Evolutionary conservation across 352 stramenopile species (phyloP).

Genomic region (Globisporangium lucens): DNA sequence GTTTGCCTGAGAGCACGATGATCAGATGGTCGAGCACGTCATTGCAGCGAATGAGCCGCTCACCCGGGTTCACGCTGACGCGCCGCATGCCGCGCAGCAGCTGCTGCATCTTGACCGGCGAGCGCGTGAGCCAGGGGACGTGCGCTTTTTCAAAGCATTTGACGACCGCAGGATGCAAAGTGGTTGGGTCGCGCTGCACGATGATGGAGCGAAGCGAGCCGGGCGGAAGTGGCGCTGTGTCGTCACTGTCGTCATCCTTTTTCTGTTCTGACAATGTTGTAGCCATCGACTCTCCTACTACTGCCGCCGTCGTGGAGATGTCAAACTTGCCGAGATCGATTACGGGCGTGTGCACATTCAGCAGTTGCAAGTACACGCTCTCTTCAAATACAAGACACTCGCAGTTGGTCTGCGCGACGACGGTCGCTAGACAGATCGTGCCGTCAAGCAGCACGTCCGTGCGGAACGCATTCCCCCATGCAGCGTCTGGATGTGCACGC

Average conservation of each 20-base stretch:
- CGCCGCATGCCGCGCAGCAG: constrained; percentile 33
- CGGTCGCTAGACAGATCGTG: constrained; percentile 40
- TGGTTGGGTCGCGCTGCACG: constrained; percentile 1
- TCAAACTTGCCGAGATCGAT: constrained; percentile 27
- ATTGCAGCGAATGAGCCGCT: constrained; percentile 35
- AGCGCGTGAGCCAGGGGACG: constrained; percentile 31
- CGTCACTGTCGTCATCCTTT: not conserved
- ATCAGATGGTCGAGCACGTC: constrained; percentile 45
- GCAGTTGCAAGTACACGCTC: constrained; percentile 29
- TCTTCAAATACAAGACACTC: constrained; percentile 52
- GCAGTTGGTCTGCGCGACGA: constrained; percentile 55
- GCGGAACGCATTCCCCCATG: constrained; percentile 50
- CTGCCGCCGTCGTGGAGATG: not conserved
- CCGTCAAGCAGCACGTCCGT: constrained; percentile 42
- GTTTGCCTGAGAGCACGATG: constrained; percentile 40
- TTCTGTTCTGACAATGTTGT: not conserved
- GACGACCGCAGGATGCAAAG: constrained; percentile 22
- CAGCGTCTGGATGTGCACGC: constrained; percentile 58
- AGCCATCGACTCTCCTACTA: not conserved
- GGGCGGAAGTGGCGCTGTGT: not conserved
- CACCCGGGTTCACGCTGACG: constrained; percentile 30
- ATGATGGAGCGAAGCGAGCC: constrained; percentile 13
- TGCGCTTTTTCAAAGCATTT: constrained; percentile 25
- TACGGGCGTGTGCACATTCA: constrained; percentile 32
- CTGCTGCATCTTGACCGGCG: constrained; percentile 33